Conservation (phyloP, 768 basidiomycete genomes). For the Suillus sp. region DNA sequence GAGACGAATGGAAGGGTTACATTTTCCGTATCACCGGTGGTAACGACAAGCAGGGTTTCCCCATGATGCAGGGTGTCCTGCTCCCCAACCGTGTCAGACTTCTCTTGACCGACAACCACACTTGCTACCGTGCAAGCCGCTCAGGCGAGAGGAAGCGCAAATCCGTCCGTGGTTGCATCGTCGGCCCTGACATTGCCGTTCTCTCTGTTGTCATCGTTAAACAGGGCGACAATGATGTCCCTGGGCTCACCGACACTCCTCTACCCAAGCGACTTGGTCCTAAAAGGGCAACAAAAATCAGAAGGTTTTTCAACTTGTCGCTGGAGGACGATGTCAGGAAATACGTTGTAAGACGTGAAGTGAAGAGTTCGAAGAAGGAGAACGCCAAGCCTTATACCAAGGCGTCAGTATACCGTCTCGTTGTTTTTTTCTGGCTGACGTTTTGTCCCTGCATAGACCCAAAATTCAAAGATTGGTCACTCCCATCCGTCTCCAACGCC, state of each 20-base stretch:
- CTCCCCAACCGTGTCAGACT: slow-evolving; percentile 92
- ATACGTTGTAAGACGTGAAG: slow-evolving; percentile 93
- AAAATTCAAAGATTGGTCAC: slow-evolving; percentile 98
- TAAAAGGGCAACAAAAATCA: slow-evolving; percentile 97
- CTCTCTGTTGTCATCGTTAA: slow-evolving; percentile 94
- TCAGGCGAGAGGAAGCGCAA: slow-evolving; percentile 97
- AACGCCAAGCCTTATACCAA: slow-evolving; percentile 94
- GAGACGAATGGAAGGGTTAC: slow-evolving; percentile 97
- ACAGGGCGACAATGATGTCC: slow-evolving; percentile 89
- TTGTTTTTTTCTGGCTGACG: slow-evolving; percentile 9
- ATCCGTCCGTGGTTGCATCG: slow-evolving; percentile 97
- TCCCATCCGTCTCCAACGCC: slow-evolving; percentile 92
- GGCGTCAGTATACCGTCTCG: slow-evolving; percentile 60
- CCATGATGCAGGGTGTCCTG: slow-evolving; percentile 99
- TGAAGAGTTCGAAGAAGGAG: slow-evolving; percentile 86
- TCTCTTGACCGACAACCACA: slow-evolving; percentile 94
- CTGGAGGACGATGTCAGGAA: slow-evolving; percentile 99
- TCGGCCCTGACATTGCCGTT: slow-evolving; percentile 95
- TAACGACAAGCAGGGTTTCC: slow-evolving; percentile 99
- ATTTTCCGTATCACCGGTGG: slow-evolving; percentile 96
- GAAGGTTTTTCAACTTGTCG: slow-evolving; percentile 94
- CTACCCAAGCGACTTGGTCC: slow-evolving; percentile 96
- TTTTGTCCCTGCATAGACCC: slow-evolving; percentile 51
- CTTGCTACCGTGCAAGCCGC: slow-evolving; percentile 93
- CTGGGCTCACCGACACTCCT: slow-evolving; percentile 88